Base-by-base conservation (phyloP, 2,329 filamentous ascomycete species). In the Curvularia verruculosa region DNA sequence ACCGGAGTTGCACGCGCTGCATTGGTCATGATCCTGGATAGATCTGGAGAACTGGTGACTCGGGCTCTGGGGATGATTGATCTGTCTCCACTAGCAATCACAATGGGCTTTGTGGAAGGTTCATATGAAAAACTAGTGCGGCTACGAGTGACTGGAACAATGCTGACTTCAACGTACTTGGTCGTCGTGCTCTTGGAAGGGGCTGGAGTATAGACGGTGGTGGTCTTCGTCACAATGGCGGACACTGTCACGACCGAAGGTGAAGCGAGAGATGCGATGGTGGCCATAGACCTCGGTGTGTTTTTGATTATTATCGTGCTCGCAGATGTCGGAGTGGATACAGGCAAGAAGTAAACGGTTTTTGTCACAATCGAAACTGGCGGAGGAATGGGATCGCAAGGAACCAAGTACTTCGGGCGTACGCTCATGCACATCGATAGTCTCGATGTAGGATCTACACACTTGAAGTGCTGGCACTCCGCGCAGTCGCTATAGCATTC, bases 371-470 rank as follows among this genome's bases (percentile, higher is more conserved):
- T 52, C 3, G 41, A 26, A 12, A 18, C 23, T 5, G 40, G 44
- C 6, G 34, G 40, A 12, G 48, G 50, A 24, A 52, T 18, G 19
- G 51, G 44, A 26, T 52, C 45, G 26, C 41, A 39, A 21, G 53
- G 48, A 21, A 40, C 47, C 19, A 52, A 24, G 40, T 24, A 46
- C 21, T 24, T 44, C 26, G 44, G 40, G 13, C 54, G 54, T n/a
- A 52, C 21, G 23, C 54, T 53, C 54, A 56, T 56, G 28, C 49
- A 56, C 18, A 46, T n/a, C 9, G 48, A 52, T 10, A 46, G 13
- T 40, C 29, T 19, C 24, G 41, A 18, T 26, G 26, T 19, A 1
- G 23, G 15, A 12, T 53, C 50, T 21, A 43, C 9, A 24, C 54
- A 56, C 8, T 15, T 19, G 28, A 37, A 56, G 18, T 49, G 44